phyloP scores from a whole-genome alignment of 768 basidiomycete genomes.

The Neoboletus brunneissimus region DNA sequence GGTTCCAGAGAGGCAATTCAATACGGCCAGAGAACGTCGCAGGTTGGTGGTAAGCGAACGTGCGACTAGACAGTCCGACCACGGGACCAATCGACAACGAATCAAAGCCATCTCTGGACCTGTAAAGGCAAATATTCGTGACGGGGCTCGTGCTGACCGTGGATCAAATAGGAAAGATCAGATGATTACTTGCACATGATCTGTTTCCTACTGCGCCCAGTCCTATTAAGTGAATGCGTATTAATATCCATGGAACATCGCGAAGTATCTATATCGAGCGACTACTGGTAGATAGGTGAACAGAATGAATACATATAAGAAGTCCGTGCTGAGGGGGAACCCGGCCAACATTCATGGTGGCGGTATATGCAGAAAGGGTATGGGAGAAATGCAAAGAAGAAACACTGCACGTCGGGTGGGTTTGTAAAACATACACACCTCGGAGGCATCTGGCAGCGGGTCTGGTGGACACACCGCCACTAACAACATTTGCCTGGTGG shows the following conservation, averaged over 20 bases:
- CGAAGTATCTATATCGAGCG: constrained; percentile 19
- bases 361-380: constrained; percentile 28
- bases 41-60: background rate
- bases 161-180: background rate
- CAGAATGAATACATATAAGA: constrained; percentile 13
- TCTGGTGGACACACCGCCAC: constrained; percentile 6
- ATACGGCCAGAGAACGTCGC: background rate
- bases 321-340: constrained; percentile 9
- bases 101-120: background rate
- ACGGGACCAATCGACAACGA: background rate
- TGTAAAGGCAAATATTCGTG: background rate
- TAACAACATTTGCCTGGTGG: constrained; percentile 68
- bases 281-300: constrained; percentile 21
- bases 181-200: background rate
- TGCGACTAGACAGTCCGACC: background rate
- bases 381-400: constrained; percentile 14
- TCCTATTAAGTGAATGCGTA: background rate
- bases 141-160: background rate
- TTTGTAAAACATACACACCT: constrained; percentile 17
- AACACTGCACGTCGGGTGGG: constrained; percentile 5
- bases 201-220: background rate
- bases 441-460: background rate
- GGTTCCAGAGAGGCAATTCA: background rate
- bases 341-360: constrained; percentile 6
- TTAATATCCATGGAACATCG: constrained; percentile 8